phyloP scores from a whole-genome alignment of 169 alveolate species.

The Eimeria acervulina region DNA sequence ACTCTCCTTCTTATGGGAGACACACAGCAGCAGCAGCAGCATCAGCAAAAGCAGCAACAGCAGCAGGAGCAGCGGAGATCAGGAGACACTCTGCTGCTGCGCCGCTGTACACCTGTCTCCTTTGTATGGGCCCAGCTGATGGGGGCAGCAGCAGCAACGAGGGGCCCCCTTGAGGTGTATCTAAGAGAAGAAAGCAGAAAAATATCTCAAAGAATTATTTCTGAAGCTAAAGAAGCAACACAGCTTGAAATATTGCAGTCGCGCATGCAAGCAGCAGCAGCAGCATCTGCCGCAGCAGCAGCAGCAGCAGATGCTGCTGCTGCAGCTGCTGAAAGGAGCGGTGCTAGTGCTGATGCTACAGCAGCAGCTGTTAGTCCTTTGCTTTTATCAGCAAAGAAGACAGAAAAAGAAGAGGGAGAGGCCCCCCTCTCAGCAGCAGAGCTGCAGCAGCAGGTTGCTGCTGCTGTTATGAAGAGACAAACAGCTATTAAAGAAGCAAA shows the following conservation, averaged over 20 bases:
- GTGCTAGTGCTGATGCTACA: not conserved
- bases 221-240: not conserved
- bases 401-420: not conserved
- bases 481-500: not conserved
- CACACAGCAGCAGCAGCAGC: not conserved
- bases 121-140: conserved; percentile 1
- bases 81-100: not conserved
- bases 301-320: not conserved
- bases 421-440: not conserved
- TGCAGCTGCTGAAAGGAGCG: not conserved
- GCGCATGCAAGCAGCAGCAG: not conserved
- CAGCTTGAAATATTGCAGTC: not conserved
- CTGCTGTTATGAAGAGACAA: not conserved
- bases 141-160: conserved; percentile 21
- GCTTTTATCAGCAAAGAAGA: not conserved
- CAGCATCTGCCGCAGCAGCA: not conserved
- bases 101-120: not conserved
- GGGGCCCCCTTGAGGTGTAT: not conserved
- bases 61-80: not conserved
- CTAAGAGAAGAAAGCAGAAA: not conserved
- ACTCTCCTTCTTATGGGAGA: not conserved
- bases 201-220: not conserved
- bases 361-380: not conserved
- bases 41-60: not conserved
- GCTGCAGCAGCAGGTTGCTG: not conserved